Evolutionary conservation across 164 flowering plant species (phyloP).

Genomic region (Hamamelis virginiana): DNA sequence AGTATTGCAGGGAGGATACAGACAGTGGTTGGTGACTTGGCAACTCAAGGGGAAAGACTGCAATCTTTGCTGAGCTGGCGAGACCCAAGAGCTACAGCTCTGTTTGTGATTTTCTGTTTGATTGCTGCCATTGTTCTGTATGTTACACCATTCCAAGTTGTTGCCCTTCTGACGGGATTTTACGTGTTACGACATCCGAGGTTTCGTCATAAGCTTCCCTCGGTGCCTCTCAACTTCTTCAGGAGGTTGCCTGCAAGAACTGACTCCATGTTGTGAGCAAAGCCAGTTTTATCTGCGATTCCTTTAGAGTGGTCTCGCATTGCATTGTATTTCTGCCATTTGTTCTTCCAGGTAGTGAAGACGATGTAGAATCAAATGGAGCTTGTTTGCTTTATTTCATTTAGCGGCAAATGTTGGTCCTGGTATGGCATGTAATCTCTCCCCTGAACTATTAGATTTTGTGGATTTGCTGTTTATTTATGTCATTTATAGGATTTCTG

Average conservation of each 20-base stretch:
- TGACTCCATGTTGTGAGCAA: not conserved
- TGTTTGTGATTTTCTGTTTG: conserved; percentile 6
- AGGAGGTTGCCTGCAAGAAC: conserved; percentile 5
- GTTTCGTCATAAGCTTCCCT: conserved; percentile 8
- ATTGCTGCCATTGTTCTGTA: not conserved
- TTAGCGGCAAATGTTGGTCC: conserved; percentile 16
- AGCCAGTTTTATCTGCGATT: conserved; percentile 8
- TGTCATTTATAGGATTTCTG: conserved; percentile 18
- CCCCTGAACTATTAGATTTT: conserved; percentile 22
- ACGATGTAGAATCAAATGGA: conserved; percentile 8
- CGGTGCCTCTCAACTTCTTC: conserved; percentile 6
- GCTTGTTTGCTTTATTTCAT: conserved; percentile 18
- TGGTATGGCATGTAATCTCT: conserved; percentile 23
- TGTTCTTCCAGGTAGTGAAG: conserved; percentile 7
- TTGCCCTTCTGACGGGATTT: not conserved
- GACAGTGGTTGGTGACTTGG: conserved; percentile 5
- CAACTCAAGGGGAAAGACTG: conserved; percentile 4
- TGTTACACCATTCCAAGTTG: conserved; percentile 5
- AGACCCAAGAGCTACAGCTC: conserved; percentile 4
- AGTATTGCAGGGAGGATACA: conserved; percentile 7
- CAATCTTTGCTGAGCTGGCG: conserved; percentile 3
- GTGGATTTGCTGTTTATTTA: conserved; percentile 19
- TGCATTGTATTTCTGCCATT: not conserved
- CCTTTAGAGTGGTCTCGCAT: not conserved
- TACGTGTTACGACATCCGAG: conserved; percentile 5